Percentiles rank a stretch among this genome's conserved stretches.
phyloP scores from a whole-genome alignment of 2,329 filamentous ascomycete genomes.

The Fusarium gaditjirri region DNA sequence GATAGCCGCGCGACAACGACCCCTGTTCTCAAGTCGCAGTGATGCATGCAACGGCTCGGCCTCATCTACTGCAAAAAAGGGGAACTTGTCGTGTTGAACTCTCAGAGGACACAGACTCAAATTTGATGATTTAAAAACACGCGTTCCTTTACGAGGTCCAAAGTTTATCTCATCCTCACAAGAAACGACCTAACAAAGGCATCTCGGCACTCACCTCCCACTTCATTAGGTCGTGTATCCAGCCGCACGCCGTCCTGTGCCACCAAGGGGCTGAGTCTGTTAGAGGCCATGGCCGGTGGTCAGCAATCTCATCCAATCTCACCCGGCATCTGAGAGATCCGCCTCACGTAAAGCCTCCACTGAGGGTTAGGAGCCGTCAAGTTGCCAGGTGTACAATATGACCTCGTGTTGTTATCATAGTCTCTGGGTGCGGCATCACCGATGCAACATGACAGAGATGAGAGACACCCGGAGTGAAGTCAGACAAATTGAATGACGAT shows the following conservation, averaged over 20 bases:
- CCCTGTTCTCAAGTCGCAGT: conserved; percentile 15
- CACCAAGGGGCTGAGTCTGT: conserved; percentile 29
- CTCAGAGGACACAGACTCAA: conserved; percentile 18
- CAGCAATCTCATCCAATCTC: conserved; percentile 36
- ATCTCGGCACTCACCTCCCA: conserved; percentile 2
- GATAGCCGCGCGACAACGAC: conserved; percentile 46
- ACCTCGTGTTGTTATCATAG: conserved; percentile 2
- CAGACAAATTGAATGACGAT: background rate
- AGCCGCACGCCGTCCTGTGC: conserved; percentile 22
- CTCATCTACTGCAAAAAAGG: conserved; percentile 28
- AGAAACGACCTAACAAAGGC: background rate
- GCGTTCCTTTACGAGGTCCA: conserved; percentile 4
- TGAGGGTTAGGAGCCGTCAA: background rate
- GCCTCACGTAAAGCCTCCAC: conserved; percentile 24
- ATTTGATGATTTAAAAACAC: conserved; percentile 19
- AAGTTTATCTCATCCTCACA: background rate
- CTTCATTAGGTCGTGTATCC: background rate
- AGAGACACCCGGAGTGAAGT: background rate
- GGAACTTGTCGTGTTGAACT: conserved; percentile 27
- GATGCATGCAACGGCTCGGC: conserved; percentile 24
- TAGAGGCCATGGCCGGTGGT: conserved; percentile 21
- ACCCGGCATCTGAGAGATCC: conserved; percentile 24
- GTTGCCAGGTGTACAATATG: background rate
- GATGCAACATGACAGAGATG: conserved; percentile 2
- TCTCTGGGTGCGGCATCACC: conserved; percentile 7